phyloP scores from a whole-genome alignment of 768 basidiomycete genomes.

The Royoungia palumana region DNA sequence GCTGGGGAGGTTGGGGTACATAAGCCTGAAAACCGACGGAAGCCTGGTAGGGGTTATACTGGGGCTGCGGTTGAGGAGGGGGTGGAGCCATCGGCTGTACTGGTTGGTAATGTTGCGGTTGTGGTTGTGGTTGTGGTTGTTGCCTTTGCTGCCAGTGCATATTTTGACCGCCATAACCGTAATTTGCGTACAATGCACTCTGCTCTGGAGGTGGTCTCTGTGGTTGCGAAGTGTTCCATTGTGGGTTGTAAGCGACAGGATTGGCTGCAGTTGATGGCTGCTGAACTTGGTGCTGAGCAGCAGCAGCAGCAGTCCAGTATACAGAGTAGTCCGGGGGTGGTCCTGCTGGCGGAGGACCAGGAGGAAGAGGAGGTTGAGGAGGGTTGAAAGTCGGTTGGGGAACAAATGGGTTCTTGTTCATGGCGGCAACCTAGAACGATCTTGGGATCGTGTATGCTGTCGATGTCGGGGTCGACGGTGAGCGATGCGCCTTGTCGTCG shows the following conservation, averaged over 20 bases:
- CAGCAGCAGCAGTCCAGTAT: constrained; percentile 68
- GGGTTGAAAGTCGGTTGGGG: constrained; percentile 65
- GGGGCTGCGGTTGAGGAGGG: constrained; percentile 57
- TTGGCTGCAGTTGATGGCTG: constrained; percentile 35
- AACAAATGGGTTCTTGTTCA: constrained; percentile 86
- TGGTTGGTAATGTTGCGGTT: constrained; percentile 45
- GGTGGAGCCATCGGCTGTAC: constrained; percentile 51
- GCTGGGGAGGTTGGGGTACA: constrained; percentile 57
- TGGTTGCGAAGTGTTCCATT: constrained; percentile 64
- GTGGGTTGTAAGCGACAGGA: constrained; percentile 53
- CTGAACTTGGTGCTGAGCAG: constrained; percentile 43
- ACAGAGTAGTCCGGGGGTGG: constrained; percentile 73
- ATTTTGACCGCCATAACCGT: constrained; percentile 78
- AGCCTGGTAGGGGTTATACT: constrained; percentile 76
- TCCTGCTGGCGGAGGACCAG: constrained; percentile 73
- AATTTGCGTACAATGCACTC: constrained; percentile 84
- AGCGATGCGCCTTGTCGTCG: constrained; percentile 16
- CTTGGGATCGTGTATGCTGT: constrained; percentile 8
- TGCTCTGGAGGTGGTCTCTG: constrained; percentile 73
- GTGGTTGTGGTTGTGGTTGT: constrained; percentile 51
- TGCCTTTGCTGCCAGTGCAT: constrained; percentile 65
- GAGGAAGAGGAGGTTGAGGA: constrained; percentile 74
- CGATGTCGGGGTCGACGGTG: constrained; percentile 7
- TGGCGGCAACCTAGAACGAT: constrained; percentile 27
- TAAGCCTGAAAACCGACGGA: constrained; percentile 64